Evolutionary conservation across 257 asterid species (phyloP).

Genomic region (Capsicum chinense): DNA sequence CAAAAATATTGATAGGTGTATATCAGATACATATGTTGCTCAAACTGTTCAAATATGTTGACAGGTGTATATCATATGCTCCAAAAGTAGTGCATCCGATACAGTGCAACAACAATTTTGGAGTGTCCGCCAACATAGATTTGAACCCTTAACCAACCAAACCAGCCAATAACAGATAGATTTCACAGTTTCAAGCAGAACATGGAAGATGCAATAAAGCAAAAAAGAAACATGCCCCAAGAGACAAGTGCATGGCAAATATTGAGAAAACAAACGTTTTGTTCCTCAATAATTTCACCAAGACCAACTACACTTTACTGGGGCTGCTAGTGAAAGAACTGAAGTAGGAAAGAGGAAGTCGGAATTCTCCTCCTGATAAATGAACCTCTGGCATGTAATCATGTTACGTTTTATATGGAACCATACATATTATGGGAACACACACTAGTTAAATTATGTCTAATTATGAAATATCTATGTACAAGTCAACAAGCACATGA

Average conservation of each 20-base stretch:
- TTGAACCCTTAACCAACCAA: too few relatives aligned
- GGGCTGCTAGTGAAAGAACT: background rate
- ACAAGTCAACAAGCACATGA: slow-evolving; percentile 39
- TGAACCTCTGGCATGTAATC: background rate
- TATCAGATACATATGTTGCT: too few relatives aligned
- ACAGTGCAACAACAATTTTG: too few relatives aligned
- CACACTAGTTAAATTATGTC: slow-evolving; percentile 21
- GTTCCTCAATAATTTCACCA: background rate
- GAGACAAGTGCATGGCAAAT: background rate
- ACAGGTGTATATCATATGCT: too few relatives aligned
- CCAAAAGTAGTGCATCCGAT: too few relatives aligned
- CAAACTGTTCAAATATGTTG: too few relatives aligned
- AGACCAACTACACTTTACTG: background rate
- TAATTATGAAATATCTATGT: slow-evolving; percentile 40
- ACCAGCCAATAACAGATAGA: too few relatives aligned
- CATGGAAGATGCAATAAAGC: background rate
- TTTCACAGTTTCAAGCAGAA: background rate
- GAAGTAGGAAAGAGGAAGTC: too few relatives aligned
- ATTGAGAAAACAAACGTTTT: background rate
- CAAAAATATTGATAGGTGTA: too few relatives aligned
- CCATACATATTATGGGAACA: background rate
- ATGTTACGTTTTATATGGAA: background rate
- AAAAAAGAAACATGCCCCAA: background rate
- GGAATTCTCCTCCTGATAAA: background rate
- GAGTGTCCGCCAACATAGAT: too few relatives aligned